A percentile compares a stretch with the other conserved stretches of the same genome.
Conservation (phyloP, 2,329 filamentous ascomycete species). For the Cordyceps tenuipes region DNA sequence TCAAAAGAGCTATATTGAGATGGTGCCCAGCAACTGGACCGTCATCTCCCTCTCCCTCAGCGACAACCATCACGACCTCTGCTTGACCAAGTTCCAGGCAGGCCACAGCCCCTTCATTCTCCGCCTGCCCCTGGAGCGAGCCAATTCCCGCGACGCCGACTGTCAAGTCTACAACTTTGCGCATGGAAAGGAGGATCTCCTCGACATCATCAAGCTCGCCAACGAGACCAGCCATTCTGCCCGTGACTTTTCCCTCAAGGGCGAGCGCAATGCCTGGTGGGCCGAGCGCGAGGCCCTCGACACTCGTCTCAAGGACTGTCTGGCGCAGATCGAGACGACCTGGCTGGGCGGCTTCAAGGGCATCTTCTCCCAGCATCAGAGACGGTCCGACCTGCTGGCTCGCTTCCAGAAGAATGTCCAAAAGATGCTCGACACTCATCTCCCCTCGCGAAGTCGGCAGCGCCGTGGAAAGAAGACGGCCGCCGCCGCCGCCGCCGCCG, state of each 20-base stretch:
- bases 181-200: slow-evolving; percentile 68
- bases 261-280: slow-evolving; percentile 83
- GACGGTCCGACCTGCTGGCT: slow-evolving; percentile 55
- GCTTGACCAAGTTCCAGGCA: slow-evolving; percentile 75
- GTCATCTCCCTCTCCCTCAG: slow-evolving; percentile 79
- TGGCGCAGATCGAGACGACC: slow-evolving; percentile 79
- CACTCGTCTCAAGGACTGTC: slow-evolving; percentile 62
- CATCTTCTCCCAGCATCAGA: slow-evolving; percentile 71
- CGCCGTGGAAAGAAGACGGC: slow-evolving; percentile 45
- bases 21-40: slow-evolving; percentile 75
- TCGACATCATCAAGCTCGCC: slow-evolving; percentile 71
- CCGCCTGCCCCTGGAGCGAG: slow-evolving; percentile 74
- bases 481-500: no score
- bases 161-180: slow-evolving; percentile 74
- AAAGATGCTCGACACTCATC: slow-evolving; percentile 68
- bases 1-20: slow-evolving; percentile 73
- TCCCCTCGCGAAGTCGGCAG: slow-evolving; percentile 74
- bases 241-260: slow-evolving; percentile 63
- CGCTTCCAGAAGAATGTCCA: slow-evolving; percentile 74
- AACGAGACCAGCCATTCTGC: slow-evolving; percentile 74
- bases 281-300: slow-evolving; percentile 74
- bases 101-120: slow-evolving; percentile 75
- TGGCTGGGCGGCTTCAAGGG: slow-evolving; percentile 95
- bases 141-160: slow-evolving; percentile 71
- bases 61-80: slow-evolving; percentile 74